Evolutionary conservation across 768 basidiomycete genomes (phyloP), one percentile per base, ranked within the genome.

Genomic region (Hygrocybe punicea): DNA sequence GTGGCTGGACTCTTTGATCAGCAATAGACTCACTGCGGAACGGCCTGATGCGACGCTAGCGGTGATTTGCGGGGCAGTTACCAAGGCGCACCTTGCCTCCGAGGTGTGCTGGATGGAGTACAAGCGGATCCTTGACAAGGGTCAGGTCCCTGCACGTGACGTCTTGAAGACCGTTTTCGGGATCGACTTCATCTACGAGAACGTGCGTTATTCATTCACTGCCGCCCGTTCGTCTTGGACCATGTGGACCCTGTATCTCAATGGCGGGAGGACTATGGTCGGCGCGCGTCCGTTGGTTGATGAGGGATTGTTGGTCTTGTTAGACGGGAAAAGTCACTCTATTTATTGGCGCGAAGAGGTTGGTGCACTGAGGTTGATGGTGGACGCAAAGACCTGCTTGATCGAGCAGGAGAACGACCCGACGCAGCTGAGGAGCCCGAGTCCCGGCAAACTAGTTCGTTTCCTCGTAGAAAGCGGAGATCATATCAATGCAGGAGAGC

Each of bases 321-420:
- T 99, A 58, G 91, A 95, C 65, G 96, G 93, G 55, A 89, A 89
- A 68, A 95, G 93, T 70, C 97, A 99, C 74, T 95, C 97, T 21
- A 81, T 97, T 52, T 99, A 99, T 74, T 98, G 93, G 93, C 82
- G 93, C 54, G 97, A 98, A 71, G 97, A 99, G 76, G 97, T 98
- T 53, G 97, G 94, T 55, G 91, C 93, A 8, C 77, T 94, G 63
- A 78, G 91, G 62, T 71, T 98, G 67, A 93, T 93, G 86, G 87
- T 99, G 58, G 96, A 99, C 73, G 83, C 93, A 53, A 96, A 98
- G 81, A 99, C 97, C 14, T 97, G 95, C 71, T 80, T 98, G 75
- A 94, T 99, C 63, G 97, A 98, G 72, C 95, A 98, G 74, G 97
- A 99, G 81, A 98, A 98, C 65, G 97, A 99, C 67, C 97, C 97